Base-by-base conservation (phyloP, 2,329 filamentous ascomycete genomes). In the Aspergillus fijiensis region DNA sequence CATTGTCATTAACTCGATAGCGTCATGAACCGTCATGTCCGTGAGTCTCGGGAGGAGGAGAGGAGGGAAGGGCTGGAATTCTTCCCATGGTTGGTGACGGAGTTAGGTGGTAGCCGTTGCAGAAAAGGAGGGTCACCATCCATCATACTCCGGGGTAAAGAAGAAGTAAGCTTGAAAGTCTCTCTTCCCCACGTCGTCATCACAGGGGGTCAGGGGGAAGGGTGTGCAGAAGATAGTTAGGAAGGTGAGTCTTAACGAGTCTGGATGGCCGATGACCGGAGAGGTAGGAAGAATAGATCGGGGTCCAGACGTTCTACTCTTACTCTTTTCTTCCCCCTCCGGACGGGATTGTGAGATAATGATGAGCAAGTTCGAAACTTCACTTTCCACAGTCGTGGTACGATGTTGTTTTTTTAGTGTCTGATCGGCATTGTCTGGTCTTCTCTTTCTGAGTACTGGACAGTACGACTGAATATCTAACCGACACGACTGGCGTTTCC, bases 21-120 rank as follows among this genome's bases (percentile, higher is more conserved):
- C 61, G 61, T 63, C 61, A 63, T 62, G 59, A 60, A 39, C 49
- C 47, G 48, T 29, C 51, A 35, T 27, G 21, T 52, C 31, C 14
- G 33, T 35, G n/a, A 45, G 16, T 45, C 4, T 12, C 12, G 39
- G 16, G 39, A 19, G 16, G 11, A 42, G 11, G 5, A 42, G 23
- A 35, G 33, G 23, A 25, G 42, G 52, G 42, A 35, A 49, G 48
- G 23, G 33, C 11, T 35, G 33, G 33, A 12, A 16, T 35, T 4
- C 14, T 35, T 49, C 27, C 45, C 53, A 31, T 49, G 49, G 56
- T 45, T 57, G 31, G 50, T 42, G 49, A 39, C 39, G 39, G 39
- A 45, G 39, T 45, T 19, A 45, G 39, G 39, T 45, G 39, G 39
- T 45, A 45, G 39, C 39, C 39, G 39, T 45, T 45, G 39, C n/a